These are phyloP conservation scores for Tanacetum coccineum DNA, from an alignment of 129 eudicot genomes.

Conservation along the genomic window DNA sequence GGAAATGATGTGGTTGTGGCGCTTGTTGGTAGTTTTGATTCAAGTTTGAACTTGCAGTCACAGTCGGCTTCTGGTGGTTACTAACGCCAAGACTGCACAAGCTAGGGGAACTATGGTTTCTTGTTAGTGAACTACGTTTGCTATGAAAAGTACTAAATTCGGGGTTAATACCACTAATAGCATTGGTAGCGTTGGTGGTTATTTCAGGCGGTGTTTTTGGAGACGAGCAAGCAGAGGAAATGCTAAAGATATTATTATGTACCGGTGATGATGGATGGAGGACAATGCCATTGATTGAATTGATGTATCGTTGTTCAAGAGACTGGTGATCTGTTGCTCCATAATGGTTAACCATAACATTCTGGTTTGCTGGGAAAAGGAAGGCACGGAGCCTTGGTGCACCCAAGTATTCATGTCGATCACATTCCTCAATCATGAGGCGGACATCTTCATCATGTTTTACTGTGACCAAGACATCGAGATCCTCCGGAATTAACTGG, in stretches of 20 bases:
- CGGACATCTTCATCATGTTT: constrained; percentile 75
- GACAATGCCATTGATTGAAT: constrained; percentile 58
- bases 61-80: constrained; percentile 16
- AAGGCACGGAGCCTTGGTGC: constrained; percentile 59
- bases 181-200: constrained; percentile 9
- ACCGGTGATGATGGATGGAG: constrained; percentile 30
- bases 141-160: constrained; percentile 22
- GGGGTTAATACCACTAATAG: constrained; percentile 18
- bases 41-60: constrained; percentile 20
- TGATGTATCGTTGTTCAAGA: constrained; percentile 60
- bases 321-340: constrained; percentile 36
- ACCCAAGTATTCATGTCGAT: constrained; percentile 45
- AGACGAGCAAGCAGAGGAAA: constrained; percentile 55
- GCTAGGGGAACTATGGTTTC: constrained; percentile 64
- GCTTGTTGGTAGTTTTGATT: constrained; percentile 13
- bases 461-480: constrained; percentile 69
- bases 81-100: constrained; percentile 35
- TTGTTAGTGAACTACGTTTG: constrained; percentile 30
- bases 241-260: constrained; percentile 14
- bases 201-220: constrained; percentile 47
- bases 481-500: constrained; percentile 62
- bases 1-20: constrained; percentile 28
- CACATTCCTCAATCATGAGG: constrained; percentile 69
- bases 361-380: constrained; percentile 57
- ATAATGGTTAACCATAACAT: constrained; percentile 32